Evolutionary conservation across 352 stramenopile species (phyloP).

Genomic region (Phytophthora chlamydospora): DNA sequence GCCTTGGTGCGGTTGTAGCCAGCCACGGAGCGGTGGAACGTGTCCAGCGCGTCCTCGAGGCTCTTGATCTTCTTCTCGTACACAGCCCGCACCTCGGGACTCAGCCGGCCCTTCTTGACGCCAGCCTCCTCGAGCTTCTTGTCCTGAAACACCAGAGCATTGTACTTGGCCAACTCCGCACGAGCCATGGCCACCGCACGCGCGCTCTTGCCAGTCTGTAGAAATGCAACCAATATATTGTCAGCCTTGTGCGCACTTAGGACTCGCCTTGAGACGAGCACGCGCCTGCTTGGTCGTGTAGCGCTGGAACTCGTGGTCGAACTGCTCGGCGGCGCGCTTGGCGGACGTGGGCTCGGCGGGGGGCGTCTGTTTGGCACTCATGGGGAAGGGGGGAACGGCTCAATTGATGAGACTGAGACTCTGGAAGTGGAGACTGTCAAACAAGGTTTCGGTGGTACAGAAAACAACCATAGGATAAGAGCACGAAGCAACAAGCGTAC

Average conservation of each 20-base stretch:
- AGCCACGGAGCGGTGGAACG: constrained; percentile 79
- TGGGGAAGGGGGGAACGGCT: constrained; percentile 18
- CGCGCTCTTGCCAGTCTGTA: constrained; percentile 65
- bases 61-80: constrained; percentile 82
- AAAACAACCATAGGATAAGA: constrained; percentile 30
- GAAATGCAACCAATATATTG: constrained; percentile 4
- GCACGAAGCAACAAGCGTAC: constrained; percentile 19
- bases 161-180: constrained; percentile 82
- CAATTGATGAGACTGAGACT: constrained; percentile 9
- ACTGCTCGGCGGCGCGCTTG: constrained; percentile 70
- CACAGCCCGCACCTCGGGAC: constrained; percentile 46
- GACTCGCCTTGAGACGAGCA: neutral
- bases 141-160: constrained; percentile 80
- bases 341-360: constrained; percentile 31
- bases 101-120: constrained; percentile 70
- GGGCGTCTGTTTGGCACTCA: constrained; percentile 27
- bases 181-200: constrained; percentile 79
- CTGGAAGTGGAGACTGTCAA: constrained; percentile 11
- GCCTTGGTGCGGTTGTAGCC: constrained; percentile 83
- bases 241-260: constrained; percentile 1
- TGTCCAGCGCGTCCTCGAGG: constrained; percentile 75
- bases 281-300: constrained; percentile 86
- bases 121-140: constrained; percentile 83
- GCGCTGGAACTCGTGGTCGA: constrained; percentile 86
- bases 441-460: constrained; percentile 24